Conservation (phyloP, 345 rosid species). For the Hypericum androsaemum region DNA sequence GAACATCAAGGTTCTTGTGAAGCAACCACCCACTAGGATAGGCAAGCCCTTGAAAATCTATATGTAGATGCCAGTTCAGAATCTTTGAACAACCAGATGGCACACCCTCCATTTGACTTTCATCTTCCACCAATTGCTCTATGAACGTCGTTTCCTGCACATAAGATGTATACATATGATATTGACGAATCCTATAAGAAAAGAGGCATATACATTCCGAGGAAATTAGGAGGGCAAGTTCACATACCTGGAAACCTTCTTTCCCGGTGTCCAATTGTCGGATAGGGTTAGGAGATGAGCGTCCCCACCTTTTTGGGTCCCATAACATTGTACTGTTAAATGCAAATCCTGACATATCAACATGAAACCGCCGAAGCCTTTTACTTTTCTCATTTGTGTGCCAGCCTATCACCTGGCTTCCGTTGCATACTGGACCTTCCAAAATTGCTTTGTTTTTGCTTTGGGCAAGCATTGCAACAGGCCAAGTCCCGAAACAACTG, state of each 20-base stretch:
- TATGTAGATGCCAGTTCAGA: conserved; percentile 92
- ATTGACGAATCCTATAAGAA: no score
- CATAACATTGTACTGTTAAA: conserved; percentile 88
- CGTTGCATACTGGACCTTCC: conserved; percentile 86
- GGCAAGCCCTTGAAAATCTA: conserved; percentile 37
- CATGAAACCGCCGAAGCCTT: conserved; percentile 74
- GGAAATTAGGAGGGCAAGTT: conserved; percentile 7
- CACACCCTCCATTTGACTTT: conserved; percentile 78
- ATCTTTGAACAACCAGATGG: conserved; percentile 64
- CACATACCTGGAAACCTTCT: conserved; percentile 90
- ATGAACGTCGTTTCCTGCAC: conserved; percentile 84
- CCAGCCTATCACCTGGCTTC: conserved; percentile 80
- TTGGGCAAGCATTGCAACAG: conserved; percentile 86
- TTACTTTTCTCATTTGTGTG: conserved; percentile 93
- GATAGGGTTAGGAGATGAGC: conserved; percentile 38
- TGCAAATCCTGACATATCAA: conserved; percentile 96
- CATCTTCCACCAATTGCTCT: conserved; percentile 85
- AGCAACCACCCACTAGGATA: conserved; percentile 77
- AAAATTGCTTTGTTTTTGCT: conserved; percentile 80
- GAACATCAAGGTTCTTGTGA: conserved; percentile 52
- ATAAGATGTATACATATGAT: neutral
- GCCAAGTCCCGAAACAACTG: conserved; percentile 93
- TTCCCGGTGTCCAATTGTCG: conserved; percentile 72
- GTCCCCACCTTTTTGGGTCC: conserved; percentile 76
- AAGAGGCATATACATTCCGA: neutral